Conservation (phyloP, 2,329 filamentous ascomycete genomes). For the Dactylella cylindrospora region DNA sequence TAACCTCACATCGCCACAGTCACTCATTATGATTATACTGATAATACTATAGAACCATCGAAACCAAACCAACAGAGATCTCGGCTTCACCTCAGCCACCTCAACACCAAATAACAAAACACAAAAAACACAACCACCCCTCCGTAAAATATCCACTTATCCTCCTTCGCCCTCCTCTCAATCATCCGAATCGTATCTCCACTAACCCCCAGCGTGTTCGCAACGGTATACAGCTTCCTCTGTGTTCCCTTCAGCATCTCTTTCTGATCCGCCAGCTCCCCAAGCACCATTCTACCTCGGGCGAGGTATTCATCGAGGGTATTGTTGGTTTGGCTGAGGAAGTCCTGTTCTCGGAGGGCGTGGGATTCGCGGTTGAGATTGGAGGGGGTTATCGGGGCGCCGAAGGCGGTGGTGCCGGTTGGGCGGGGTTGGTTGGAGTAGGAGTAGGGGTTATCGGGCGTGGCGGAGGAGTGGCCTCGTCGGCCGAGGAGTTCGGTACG, state of each 20-base stretch:
- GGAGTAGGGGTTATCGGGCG: slow-evolving; percentile 90
- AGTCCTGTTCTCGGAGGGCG: slow-evolving; percentile 83
- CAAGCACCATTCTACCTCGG: slow-evolving; percentile 82
- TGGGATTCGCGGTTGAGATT: slow-evolving; percentile 55
- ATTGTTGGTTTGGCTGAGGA: slow-evolving; percentile 76
- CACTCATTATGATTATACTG: no score
- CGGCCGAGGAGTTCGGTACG: slow-evolving; percentile 81
- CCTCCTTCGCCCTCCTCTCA: slow-evolving; percentile 83
- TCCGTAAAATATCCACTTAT: slow-evolving; percentile 96
- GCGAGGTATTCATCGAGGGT: slow-evolving; percentile 94
- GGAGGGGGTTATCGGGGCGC: slow-evolving; percentile 53
- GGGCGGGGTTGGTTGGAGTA: slow-evolving; percentile 56
- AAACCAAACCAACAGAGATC: no score
- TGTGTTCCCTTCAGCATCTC: slow-evolving; percentile 96
- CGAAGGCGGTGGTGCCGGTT: slow-evolving; percentile 54
- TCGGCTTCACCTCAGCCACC: slow-evolving; percentile 69
- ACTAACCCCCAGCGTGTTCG: slow-evolving; percentile 88
- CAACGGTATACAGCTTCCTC: slow-evolving; percentile 83
- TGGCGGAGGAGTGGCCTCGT: slow-evolving; percentile 67
- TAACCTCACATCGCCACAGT: no score
- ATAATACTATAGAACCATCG: no score
- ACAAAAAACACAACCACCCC: slow-evolving; percentile 82
- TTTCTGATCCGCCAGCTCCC: slow-evolving; percentile 82
- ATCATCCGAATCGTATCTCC: slow-evolving; percentile 98
- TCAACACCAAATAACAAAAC: slow-evolving; percentile 89